Evolutionary conservation across 2,329 filamentous ascomycete species (phyloP), one percentile per base, ranked within the genome.

Genomic region (Akanthomyces uredinophilus): DNA sequence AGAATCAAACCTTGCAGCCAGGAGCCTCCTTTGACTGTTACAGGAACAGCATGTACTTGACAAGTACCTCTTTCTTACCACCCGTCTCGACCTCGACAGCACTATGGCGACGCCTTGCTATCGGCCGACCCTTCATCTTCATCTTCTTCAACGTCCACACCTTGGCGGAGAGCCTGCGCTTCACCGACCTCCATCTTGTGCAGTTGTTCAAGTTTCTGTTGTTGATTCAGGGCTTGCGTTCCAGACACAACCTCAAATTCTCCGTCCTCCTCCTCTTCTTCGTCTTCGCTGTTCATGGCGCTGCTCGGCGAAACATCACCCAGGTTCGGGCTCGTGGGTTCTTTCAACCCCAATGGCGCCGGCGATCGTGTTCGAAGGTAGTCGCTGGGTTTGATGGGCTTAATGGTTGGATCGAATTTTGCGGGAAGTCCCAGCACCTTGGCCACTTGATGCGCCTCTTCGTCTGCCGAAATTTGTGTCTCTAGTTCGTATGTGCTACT

Each of bases 371-470:
- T 64, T 55, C 52, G 70, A 53, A 65, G 64, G 41, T 62, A 64
- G 56, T 63, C 66, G n/a, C 60, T 68, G 1, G 68, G 71, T 54
- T 79, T 76, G 53, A 83, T 74, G 0, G 83, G 82, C 66, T 86
- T 87, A 66, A 88, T 81, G 1, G 84, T 87, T 1, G 86, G 85
- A 65, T 88, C 86, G 65, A 87, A 88, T 27, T 79, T 75, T 3
- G 85, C 85, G 0, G 86, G 85, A 2, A 88, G 73, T 0, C 85
- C 86, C 11, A 88, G 77, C 18, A 85, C 86, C 64, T 83, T 81
- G 50, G 86, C 86, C 7, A 89, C 86, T 61, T 81, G 80, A 66
- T 87, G 85, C 0, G 86, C 86, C 71, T 89, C 86, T 64, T 86
- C 83, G 65, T 87, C 85, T 2, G 83, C 75, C 1, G 82, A 82